Evolutionary conservation across 345 rosid genomes (phyloP), one percentile per base, ranked within the genome.

Genomic region (Arabis alpina): DNA sequence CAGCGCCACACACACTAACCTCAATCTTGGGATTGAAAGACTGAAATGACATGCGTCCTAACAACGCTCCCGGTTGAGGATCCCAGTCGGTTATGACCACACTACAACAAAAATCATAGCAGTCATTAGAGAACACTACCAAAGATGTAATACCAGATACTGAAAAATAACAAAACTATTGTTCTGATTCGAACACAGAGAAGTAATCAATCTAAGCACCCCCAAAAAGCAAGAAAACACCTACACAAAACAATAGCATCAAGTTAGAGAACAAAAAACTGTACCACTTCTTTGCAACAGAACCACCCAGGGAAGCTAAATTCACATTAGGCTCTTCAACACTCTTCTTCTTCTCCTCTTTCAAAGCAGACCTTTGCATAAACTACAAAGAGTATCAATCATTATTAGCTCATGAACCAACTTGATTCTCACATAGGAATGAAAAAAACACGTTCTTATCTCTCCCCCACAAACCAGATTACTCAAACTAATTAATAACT

Each of bases 31-130:
- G 97, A 80, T 90, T 92, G 79, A 92, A 95, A 79, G 89, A 88
- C 70, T 77, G 87, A 82, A 94, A 94, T 39, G 99, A 95, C 96
- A 95, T 87, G 63, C 98, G 91, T 34, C 98, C 99, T n/a, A 81
- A 56, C 48, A 67, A 52, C 44, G 92, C 92, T 70, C 88, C 90
- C 27, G 98, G 98, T 71, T 78, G 92, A 34, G 98, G 99, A 85
- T 88, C 92, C 55, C 96, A 93, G 77, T 95, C 98, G 84, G 86
- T 85, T 76, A 89, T 77, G 27, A 94, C 91, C 79, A 90, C 82
- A 62, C 96, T 94, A 73, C 79, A 82, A 23, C 44, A 1, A 58
- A 24, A 11, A 30, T 2, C 45, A 30, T 9, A 49, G n/a, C 49
- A 76, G 5, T 19, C 42, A 68, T 68, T 23, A 13, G 34, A 27